Evolutionary conservation across 768 basidiomycete species (phyloP).

Genomic region (Suillus lakei): DNA sequence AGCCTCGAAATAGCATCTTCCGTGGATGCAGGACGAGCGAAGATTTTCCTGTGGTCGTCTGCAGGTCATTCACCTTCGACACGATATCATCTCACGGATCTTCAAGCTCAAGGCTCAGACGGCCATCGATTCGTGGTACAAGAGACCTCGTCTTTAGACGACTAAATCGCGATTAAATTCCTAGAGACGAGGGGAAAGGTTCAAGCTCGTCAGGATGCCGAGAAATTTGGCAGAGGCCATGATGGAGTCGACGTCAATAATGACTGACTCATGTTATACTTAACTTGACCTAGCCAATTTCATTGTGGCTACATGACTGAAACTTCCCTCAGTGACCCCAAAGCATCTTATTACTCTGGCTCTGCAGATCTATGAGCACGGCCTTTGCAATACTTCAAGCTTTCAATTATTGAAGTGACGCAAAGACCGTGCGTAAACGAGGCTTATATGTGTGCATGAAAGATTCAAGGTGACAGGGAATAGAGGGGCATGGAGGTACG

Average conservation of each 20-base stretch:
- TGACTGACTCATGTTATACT: too few relatives aligned
- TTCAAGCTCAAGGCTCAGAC: background rate
- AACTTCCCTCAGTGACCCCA: background rate
- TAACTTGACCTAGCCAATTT: background rate
- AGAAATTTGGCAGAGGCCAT: too few relatives aligned
- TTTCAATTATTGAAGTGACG: background rate
- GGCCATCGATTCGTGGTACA: background rate
- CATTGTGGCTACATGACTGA: background rate
- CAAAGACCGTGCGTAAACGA: background rate
- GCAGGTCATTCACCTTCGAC: too few relatives aligned
- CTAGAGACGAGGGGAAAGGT: background rate
- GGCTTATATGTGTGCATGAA: background rate
- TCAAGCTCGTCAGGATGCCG: background rate
- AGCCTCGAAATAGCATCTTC: background rate
- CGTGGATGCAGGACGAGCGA: background rate
- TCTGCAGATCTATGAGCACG: background rate
- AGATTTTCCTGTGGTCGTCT: too few relatives aligned
- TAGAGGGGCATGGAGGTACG: background rate
- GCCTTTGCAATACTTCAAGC: background rate
- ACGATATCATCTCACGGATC: background rate
- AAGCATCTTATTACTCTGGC: background rate
- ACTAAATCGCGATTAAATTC: background rate
- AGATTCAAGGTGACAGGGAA: background rate
- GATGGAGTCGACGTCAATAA: background rate
- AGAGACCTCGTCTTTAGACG: background rate